phyloP scores from a whole-genome alignment of 257 asterid genomes.

The Thymus mandschuricus region DNA sequence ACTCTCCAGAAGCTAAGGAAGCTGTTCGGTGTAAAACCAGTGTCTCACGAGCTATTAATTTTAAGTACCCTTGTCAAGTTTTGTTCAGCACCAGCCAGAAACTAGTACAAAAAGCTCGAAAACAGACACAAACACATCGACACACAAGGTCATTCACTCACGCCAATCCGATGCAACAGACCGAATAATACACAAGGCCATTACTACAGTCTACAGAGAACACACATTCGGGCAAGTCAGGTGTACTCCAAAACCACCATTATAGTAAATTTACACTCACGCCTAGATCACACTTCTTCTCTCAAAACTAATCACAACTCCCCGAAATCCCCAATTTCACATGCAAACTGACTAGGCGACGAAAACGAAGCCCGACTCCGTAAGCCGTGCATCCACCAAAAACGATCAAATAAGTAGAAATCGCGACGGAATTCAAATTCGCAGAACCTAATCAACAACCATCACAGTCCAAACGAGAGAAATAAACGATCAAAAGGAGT shows the following conservation, averaged over 20 bases:
- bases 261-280: constrained; percentile 3
- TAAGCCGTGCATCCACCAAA: constrained; percentile 5
- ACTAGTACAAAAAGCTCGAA: neutral
- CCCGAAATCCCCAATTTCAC: constrained; percentile 22
- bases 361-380: neutral
- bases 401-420: constrained; percentile 15
- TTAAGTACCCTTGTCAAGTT: no score
- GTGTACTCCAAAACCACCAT: constrained; percentile 18
- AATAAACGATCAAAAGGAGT: constrained; percentile 1
- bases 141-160: neutral
- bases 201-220: no score
- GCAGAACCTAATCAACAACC: constrained; percentile 7
- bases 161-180: neutral
- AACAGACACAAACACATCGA: neutral
- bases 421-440: constrained; percentile 2
- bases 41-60: constrained; percentile 10
- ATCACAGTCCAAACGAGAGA: constrained; percentile 18
- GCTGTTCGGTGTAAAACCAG: neutral
- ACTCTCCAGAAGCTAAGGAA: neutral
- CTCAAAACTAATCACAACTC: constrained; percentile 1
- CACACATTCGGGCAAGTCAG: neutral
- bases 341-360: neutral
- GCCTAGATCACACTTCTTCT: no score
- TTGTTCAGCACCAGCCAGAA: no score
- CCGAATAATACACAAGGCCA: neutral